Evolutionary conservation across 345 rosid genomes (phyloP).

Genomic region (Noccaea caerulescens): DNA sequence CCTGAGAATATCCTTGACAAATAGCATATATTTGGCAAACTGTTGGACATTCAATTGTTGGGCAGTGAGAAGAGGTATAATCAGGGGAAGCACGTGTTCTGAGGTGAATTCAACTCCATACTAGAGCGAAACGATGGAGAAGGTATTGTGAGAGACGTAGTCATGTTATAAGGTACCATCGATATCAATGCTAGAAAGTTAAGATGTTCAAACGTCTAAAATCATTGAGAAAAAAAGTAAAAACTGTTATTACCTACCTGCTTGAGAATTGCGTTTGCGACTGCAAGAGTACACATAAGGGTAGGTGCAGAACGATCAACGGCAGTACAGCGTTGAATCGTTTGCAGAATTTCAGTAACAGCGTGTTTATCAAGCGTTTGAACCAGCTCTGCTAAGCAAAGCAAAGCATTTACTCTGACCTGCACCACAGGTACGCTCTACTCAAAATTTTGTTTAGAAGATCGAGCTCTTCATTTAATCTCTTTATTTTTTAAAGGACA

Average conservation of each 20-base stretch:
- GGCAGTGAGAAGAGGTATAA: slow-evolving; percentile 87
- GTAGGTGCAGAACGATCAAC: slow-evolving; percentile 96
- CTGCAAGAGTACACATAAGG: slow-evolving; percentile 93
- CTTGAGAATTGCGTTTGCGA: slow-evolving; percentile 86
- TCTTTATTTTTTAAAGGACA: slow-evolving; percentile 1
- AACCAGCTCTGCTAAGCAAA: slow-evolving; percentile 82
- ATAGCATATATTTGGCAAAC: slow-evolving; percentile 89
- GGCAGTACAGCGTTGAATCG: slow-evolving; percentile 89
- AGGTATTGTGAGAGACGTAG: slow-evolving; percentile 8
- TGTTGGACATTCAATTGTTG: slow-evolving; percentile 91
- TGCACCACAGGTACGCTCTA: slow-evolving; percentile 40
- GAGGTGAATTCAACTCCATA: slow-evolving; percentile 86
- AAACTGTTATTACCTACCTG: slow-evolving; percentile 52
- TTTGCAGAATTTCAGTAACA: slow-evolving; percentile 75
- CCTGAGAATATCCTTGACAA: slow-evolving; percentile 91
- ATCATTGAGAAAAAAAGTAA: not conserved
- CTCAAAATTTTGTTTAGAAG: slow-evolving; percentile 17
- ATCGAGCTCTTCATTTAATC: slow-evolving; percentile 19
- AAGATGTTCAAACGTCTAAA: slow-evolving; percentile 2
- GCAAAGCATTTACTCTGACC: slow-evolving; percentile 95
- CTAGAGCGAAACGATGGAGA: slow-evolving; percentile 48
- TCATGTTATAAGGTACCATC: slow-evolving; percentile 15
- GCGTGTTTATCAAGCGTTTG: slow-evolving; percentile 74
- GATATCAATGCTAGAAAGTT: not conserved
- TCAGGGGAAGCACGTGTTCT: slow-evolving; percentile 86